Evolutionary conservation across 495 filamentous ascomycete species (phyloP), one percentile per base, ranked within the genome.

Genomic region (Aspergillus leporis): DNA sequence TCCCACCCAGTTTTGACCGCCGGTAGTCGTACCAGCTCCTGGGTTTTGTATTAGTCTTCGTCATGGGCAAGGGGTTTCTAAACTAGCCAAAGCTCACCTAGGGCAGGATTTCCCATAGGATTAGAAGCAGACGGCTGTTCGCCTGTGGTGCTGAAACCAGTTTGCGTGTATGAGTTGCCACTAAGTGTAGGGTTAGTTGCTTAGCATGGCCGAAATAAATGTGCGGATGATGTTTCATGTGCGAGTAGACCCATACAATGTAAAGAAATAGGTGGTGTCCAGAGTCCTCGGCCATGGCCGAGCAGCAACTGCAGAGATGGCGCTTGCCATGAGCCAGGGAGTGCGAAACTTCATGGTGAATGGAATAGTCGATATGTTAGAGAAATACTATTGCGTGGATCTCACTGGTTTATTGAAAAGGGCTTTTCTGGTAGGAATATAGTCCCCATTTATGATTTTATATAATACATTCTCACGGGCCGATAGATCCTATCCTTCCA

Each of bases 51-150:
- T 32, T 50, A 21, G 19, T 14, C 14, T 55, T 16, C 28, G 31
- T 30, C 34, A 21, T 23, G 16, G 32, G 5, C n/a, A 18, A 21
- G 1, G 21, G 34, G 18, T 3, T 28, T 49, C 21, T 45, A 22
- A 25, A 7, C 6, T 51, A 22, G 14, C 21, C 14, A 18, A 28
- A 2, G 16, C 58, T 47, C 46, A 74, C 74, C 74, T 31, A 76
- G 61, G 8, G 62, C 32, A 6, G 91, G 90, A 68, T 93, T 96
- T 23, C 91, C 91, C 58, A 94, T 77, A 0, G 91, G 90, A 67
- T 92, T 90, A 9, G 63, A 61, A 16, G 66, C 46, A 19, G 81
- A 80, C 7, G 91, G 89, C 56, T 89, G 85, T 13, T 80, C 72
- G 49, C 75, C 73, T 28, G 71, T 79, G 46, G 81, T 69, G 65